Percentiles rank a stretch among this genome's conserved stretches.
Evolutionary conservation across 2,329 filamentous ascomycete species (phyloP).

Genomic region (Penicillium psychrosexuale): DNA sequence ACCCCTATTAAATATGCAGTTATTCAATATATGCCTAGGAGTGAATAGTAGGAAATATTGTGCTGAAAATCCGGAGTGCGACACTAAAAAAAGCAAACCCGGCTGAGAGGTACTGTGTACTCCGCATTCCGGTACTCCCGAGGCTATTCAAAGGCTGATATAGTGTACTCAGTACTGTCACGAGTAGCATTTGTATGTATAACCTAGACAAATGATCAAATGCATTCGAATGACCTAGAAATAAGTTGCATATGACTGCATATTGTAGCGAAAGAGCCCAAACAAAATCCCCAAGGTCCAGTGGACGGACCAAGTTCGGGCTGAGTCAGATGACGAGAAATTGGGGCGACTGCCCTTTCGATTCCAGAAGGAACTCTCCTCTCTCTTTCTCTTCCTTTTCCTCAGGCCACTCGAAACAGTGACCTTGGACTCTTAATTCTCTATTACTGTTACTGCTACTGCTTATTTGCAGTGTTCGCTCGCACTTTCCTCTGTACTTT

Average conservation of each 20-base stretch:
- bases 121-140: neutral
- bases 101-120: neutral
- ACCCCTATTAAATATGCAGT: neutral
- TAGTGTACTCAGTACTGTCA: neutral
- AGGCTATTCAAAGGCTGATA: neutral
- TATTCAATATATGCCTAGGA: neutral
- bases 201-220: neutral
- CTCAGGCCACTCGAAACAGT: slow-evolving; percentile 3
- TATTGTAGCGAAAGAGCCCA: neutral
- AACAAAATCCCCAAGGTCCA: neutral
- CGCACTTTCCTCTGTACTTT: neutral
- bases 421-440: neutral
- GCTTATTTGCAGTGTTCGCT: neutral
- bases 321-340: slow-evolving; percentile 11
- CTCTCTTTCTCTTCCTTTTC: neutral
- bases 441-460: neutral
- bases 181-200: neutral
- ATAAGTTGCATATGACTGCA: neutral
- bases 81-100: neutral
- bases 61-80: neutral
- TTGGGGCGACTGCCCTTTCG: neutral
- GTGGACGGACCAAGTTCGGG: neutral
- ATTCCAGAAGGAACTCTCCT: neutral
- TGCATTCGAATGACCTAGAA: neutral
- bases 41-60: neutral